Conservation (phyloP, 176 grass and related monocot species). For the Oryza nivara region DNA sequence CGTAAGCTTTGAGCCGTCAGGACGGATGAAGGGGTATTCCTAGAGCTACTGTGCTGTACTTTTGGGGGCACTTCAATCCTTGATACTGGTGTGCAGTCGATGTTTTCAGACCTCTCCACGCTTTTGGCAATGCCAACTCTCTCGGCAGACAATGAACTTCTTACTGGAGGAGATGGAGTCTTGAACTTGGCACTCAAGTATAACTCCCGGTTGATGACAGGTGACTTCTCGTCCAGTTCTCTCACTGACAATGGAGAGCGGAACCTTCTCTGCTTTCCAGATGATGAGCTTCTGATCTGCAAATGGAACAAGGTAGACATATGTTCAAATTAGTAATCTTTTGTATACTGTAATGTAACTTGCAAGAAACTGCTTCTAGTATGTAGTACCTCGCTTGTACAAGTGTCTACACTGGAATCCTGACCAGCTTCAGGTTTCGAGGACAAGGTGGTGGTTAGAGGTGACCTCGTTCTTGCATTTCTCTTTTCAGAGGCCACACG, state of each 20-base stretch:
- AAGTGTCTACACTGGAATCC: conserved; percentile 42
- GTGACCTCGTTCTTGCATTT: conserved; percentile 54
- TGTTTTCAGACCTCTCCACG: conserved; percentile 43
- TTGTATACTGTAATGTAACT: neutral
- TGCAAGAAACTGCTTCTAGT: neutral
- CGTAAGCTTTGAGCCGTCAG: conserved; percentile 54
- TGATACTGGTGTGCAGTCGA: conserved; percentile 46
- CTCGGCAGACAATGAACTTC: conserved; percentile 64
- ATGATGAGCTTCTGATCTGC: conserved; percentile 68
- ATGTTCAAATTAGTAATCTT: neutral
- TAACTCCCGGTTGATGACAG: conserved; percentile 48
- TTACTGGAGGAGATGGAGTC: conserved; percentile 61
- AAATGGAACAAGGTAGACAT: neutral
- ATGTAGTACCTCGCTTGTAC: conserved; percentile 53
- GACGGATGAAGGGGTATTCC: conserved; percentile 39
- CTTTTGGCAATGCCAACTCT: conserved; percentile 40
- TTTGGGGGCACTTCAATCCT: conserved; percentile 46
- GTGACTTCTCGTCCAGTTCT: conserved; percentile 58
- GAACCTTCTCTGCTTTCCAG: conserved; percentile 68
- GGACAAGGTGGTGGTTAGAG: conserved; percentile 33
- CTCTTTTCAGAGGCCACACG: conserved; percentile 46
- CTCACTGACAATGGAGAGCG: conserved; percentile 53
- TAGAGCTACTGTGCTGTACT: conserved; percentile 26
- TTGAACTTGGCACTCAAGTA: conserved; percentile 55
- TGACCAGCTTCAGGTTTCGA: conserved; percentile 54